Base-by-base conservation (phyloP, 1,284 basidiomycete species). In the Sanghuangporus sanghuang region DNA sequence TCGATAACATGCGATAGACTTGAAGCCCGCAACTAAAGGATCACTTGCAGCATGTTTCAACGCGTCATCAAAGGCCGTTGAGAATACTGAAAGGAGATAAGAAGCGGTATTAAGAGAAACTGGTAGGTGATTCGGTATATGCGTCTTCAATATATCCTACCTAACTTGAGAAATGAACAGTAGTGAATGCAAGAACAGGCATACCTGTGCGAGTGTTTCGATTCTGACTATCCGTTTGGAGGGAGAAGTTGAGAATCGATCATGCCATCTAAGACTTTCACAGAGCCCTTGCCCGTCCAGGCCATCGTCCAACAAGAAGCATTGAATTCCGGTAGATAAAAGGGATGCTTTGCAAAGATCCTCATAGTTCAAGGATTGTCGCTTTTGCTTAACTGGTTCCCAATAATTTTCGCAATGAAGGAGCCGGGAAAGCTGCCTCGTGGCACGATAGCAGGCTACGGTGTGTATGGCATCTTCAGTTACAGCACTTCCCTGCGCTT, bases 1-100 rank as follows among this genome's bases (percentile, higher is more conserved):
- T 58, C 89, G 81, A 70, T 92, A 92, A 71, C 88, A 89, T 1
- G 84, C 79, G 55, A 91, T 80, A 8, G 87, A 89, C 73, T 92
- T 92, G 79, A 90, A 89, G 1, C 81, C 85, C 0, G 76, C 87
- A n/a, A 90, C 85, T 40, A 78, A 73, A 1, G 74, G 69, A 63
- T 85, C 78, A 4, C 60, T 60, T 0, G 81, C 82, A 57, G 70
- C 69, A 0, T 72, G 66, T 0, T 64, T 68, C 42, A 86, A 73
- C 2, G 66, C 69, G 5, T 56, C 66, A 64, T 18, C 63, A 68
- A 66, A 85, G 72, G 48, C 61, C 70, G 1, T 68, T 61, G 38
- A 68, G 67, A 68, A 86, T 81, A 1, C 63, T 54, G 11, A 68
- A 64, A 16, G 79, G n/a, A 60, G 21, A 5, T 52, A 48, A 12